A percentile compares a stretch with the other conserved stretches of the same genome.
phyloP scores from a whole-genome alignment of 2,329 filamentous ascomycete species.

The Claviceps arundinis region DNA sequence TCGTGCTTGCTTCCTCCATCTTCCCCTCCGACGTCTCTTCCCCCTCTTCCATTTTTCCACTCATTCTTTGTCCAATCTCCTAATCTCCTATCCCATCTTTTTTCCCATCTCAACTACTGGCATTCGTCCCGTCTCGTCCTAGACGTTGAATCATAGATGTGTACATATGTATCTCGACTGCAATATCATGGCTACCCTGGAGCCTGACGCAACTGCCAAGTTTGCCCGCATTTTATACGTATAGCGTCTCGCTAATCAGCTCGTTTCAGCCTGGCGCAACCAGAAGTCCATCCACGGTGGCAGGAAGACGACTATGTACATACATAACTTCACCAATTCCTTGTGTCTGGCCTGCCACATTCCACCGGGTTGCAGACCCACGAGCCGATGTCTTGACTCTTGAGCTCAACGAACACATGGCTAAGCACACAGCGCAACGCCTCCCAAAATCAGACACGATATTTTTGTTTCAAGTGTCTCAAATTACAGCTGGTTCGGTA shows the following conservation, averaged over 20 bases:
- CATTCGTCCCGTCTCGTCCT: too few relatives aligned
- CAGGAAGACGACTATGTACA: background rate
- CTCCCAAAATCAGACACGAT: conserved; percentile 5
- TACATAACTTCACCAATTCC: background rate
- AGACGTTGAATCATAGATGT: too few relatives aligned
- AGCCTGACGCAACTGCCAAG: too few relatives aligned
- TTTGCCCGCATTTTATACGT: too few relatives aligned
- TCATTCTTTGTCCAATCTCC: too few relatives aligned
- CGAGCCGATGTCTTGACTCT: conserved; percentile 14
- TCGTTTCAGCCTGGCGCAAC: background rate
- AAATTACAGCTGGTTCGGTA: background rate
- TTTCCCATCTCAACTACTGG: background rate
- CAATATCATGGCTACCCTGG: too few relatives aligned
- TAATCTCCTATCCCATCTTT: background rate
- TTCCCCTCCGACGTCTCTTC: too few relatives aligned
- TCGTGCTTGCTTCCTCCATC: background rate
- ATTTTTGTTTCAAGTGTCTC: conserved; percentile 11
- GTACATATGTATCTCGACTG: too few relatives aligned
- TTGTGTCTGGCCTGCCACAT: background rate
- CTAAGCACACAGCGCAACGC: conserved; percentile 17
- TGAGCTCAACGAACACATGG: conserved; percentile 21
- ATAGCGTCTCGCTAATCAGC: background rate
- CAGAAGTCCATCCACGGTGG: background rate
- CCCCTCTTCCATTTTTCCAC: too few relatives aligned
- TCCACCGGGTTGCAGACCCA: conserved; percentile 8